Conservation (phyloP, 2,329 filamentous ascomycete species). For the Sphaerulina populicola region DNA sequence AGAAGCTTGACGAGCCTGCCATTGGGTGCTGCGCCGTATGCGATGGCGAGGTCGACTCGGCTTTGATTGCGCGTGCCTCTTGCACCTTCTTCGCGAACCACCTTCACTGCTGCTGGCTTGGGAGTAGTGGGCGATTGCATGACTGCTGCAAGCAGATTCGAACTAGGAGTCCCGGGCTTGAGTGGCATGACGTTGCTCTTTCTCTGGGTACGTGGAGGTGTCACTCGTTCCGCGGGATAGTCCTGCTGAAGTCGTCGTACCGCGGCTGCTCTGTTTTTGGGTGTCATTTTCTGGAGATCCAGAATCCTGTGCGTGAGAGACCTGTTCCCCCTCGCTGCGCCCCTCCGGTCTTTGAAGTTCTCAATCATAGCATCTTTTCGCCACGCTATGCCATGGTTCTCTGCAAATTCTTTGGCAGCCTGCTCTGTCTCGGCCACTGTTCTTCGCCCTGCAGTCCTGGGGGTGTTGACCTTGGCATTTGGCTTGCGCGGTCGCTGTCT, state of each 20-base stretch:
- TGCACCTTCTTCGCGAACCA: not conserved
- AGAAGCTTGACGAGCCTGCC: conserved; percentile 11
- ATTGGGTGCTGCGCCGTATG: conserved; percentile 8
- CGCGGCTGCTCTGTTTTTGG: not conserved
- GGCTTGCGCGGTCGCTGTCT: not conserved
- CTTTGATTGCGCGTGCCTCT: not conserved
- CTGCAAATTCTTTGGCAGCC: conserved; percentile 6
- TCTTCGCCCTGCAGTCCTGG: not conserved
- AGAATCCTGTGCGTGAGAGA: conserved; percentile 5
- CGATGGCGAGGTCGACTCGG: conserved; percentile 8
- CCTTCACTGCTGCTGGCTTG: not conserved
- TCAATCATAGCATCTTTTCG: conserved; percentile 1
- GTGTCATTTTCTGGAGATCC: conserved; percentile 3
- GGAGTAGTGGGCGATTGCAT: not conserved
- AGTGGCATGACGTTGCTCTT: not conserved
- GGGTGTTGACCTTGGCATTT: not conserved
- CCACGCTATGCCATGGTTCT: conserved; percentile 1
- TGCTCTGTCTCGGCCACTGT: not conserved
- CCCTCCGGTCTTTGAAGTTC: conserved; percentile 1
- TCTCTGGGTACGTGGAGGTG: not conserved
- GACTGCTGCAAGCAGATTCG: not conserved
- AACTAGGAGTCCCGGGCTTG: not conserved
- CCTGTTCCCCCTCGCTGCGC: not conserved
- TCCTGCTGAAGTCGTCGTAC: not conserved
- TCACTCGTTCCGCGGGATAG: not conserved